Percentiles rank a stretch among this genome's conserved stretches.
These are phyloP conservation scores for Paecilomyces formosus DNA, from an alignment of 2,329 filamentous ascomycete genomes.

Conservation along the genomic window DNA sequence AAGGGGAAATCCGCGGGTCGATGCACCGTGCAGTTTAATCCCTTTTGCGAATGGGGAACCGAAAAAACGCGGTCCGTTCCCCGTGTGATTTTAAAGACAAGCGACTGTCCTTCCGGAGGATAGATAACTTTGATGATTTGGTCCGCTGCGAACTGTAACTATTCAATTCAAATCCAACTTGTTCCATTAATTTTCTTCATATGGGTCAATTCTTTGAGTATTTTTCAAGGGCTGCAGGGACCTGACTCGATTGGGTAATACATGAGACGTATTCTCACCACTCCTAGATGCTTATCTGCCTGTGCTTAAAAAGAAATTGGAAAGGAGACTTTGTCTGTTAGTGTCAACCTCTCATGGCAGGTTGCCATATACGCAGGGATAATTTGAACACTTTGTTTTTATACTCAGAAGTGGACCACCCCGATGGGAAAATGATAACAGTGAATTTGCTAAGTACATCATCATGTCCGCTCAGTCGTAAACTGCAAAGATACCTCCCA, in stretches of 20 bases:
- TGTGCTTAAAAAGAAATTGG: background rate
- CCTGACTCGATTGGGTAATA: background rate
- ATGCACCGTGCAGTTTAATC: background rate
- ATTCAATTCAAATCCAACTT: background rate
- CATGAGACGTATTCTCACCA: background rate
- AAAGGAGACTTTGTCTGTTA: background rate
- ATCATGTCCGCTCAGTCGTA: conserved; percentile 44
- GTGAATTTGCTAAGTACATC: background rate
- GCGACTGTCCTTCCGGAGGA: background rate
- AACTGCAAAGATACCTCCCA: conserved; percentile 94
- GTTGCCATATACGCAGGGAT: background rate
- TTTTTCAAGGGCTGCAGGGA: background rate
- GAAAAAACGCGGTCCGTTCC: background rate
- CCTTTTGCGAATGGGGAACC: background rate
- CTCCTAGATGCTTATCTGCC: background rate
- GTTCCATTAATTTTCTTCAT: background rate
- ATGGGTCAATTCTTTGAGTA: background rate
- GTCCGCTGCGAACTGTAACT: background rate
- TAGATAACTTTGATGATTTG: conserved; percentile 4
- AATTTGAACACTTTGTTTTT: background rate
- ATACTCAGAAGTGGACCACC: background rate
- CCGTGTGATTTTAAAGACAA: background rate
- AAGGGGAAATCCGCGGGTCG: background rate
- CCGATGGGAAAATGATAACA: background rate
- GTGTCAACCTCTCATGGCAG: background rate